Base-by-base conservation (phyloP, 202 grass and related monocot species). In the Panicum virgatum region DNA sequence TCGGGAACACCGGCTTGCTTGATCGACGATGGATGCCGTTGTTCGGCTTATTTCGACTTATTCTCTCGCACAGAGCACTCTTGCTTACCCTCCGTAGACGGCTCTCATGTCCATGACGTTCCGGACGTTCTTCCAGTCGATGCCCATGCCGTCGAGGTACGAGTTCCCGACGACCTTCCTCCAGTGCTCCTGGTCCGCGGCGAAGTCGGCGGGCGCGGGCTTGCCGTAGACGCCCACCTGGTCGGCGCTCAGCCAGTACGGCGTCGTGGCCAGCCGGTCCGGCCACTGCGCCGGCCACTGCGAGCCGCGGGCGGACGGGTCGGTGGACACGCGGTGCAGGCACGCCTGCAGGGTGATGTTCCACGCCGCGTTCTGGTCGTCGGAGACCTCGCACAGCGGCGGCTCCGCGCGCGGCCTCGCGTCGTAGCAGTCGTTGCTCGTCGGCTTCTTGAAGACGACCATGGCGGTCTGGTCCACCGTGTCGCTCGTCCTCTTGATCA, bases 91-190 rank as follows among this genome's bases (percentile, higher is more conserved):
- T 76, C 94, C 94, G 79, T 97, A 92, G 69, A 94, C 83, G 54
- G 87, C 85, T 56, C 94, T 86, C 94, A 92, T 97, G 83, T 97
- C 94, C 88, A 94, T 97, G 83, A 90, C 78, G 76, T 97, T 97
- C 89, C 91, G 74, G 43, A 97, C 83, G 48, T 66, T 75, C 45
- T 81, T 81, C 94, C 94, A 97, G 58, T 94, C 61, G 68, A 97
- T 89, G 77, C 91, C 91, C 78, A 94, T 72, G 53, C 91, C 91
- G 25, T 82, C 29, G 58, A 89, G 47, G 76, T 97, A 97, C 39
- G 91, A 87, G 72, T 74, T 84, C 1, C 77, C 65, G 5, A 97
- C 81, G 19, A 86, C 83, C 42, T 80, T 72, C 38, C 73, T 80
- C 94, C 94, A 97, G 59, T 92, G 94, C 73, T 83, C 77, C 82